A percentile compares a stretch with the other conserved stretches of the same genome.
Evolutionary conservation across 2,329 filamentous ascomycete genomes (phyloP).

Genomic region (Fusarium xyrophilum): DNA sequence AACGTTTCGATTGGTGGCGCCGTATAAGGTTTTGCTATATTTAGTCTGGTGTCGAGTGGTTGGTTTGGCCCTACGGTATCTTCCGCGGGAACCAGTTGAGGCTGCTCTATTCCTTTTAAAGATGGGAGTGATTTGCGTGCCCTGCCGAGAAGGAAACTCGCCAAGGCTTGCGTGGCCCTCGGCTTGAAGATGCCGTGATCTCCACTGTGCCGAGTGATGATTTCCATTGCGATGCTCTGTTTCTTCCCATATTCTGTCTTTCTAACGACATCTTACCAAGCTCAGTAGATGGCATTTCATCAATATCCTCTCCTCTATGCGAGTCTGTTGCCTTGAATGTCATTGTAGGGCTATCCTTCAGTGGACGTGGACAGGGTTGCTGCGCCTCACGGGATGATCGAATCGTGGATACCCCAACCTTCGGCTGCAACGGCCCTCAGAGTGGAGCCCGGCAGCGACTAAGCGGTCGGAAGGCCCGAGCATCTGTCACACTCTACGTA

Average conservation of each 20-base stretch:
- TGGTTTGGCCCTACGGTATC: neutral
- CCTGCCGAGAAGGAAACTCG: neutral
- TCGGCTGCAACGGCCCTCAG: conserved; percentile 8
- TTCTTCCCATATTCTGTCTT: too few relatives aligned
- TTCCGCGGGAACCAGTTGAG: neutral
- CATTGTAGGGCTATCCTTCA: neutral
- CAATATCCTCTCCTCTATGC: accelerated
- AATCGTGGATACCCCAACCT: conserved; percentile 9
- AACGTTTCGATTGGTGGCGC: conserved; percentile 2
- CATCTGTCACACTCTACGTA: neutral
- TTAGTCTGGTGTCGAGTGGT: neutral
- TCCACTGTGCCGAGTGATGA: conserved; percentile 26
- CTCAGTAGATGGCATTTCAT: accelerated
- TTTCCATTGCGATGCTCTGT: neutral
- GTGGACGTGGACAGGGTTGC: conserved; percentile 3
- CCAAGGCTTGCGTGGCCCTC: conserved; percentile 25
- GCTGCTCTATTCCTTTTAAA: neutral
- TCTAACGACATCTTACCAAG: accelerated
- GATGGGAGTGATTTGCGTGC: neutral
- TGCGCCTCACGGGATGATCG: conserved; percentile 18
- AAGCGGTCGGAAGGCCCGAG: conserved; percentile 2
- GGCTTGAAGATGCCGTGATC: conserved; percentile 24
- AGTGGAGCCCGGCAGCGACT: neutral
- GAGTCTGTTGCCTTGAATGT: neutral
- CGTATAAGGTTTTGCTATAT: conserved; percentile 5